phyloP scores from a whole-genome alignment of 2,329 filamentous ascomycete species.

The Fusarium globosum region DNA sequence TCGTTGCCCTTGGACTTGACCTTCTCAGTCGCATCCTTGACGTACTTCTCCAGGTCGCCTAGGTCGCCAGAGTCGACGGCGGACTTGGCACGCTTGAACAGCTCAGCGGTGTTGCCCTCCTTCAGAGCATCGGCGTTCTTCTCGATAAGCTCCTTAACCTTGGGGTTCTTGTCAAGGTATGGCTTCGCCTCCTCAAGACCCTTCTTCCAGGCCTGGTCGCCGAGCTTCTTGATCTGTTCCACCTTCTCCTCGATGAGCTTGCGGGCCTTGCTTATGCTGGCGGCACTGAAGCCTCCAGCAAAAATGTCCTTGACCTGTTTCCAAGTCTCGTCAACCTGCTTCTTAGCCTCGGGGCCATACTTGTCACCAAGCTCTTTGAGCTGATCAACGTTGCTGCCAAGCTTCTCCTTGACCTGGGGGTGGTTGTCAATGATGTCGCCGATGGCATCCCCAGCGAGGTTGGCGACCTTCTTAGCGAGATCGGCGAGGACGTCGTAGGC shows the following conservation, averaged over 20 bases:
- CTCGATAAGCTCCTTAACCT: constrained; percentile 78
- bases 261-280: constrained; percentile 65
- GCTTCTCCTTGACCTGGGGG: constrained; percentile 76
- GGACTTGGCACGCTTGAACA: constrained; percentile 71
- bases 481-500: constrained; percentile 73
- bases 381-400: constrained; percentile 75
- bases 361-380: constrained; percentile 76
- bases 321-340: constrained; percentile 79
- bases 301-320: constrained; percentile 72
- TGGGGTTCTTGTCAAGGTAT: constrained; percentile 79
- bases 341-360: constrained; percentile 80
- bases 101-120: constrained; percentile 71
- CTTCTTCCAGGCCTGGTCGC: constrained; percentile 78
- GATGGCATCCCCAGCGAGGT: constrained; percentile 71
- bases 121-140: constrained; percentile 76
- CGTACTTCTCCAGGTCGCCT: constrained; percentile 54
- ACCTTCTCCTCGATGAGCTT: constrained; percentile 77
- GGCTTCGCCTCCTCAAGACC: constrained; percentile 77
- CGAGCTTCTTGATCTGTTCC: constrained; percentile 72
- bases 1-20: constrained; percentile 60
- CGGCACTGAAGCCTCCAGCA: constrained; percentile 67
- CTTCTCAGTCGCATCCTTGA: constrained; percentile 47
- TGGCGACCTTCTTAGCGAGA: constrained; percentile 67
- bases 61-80: constrained; percentile 71
- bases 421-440: constrained; percentile 78